Evolutionary conservation across 805 yeast species (phyloP).

Genomic region (Pichia exigua): DNA sequence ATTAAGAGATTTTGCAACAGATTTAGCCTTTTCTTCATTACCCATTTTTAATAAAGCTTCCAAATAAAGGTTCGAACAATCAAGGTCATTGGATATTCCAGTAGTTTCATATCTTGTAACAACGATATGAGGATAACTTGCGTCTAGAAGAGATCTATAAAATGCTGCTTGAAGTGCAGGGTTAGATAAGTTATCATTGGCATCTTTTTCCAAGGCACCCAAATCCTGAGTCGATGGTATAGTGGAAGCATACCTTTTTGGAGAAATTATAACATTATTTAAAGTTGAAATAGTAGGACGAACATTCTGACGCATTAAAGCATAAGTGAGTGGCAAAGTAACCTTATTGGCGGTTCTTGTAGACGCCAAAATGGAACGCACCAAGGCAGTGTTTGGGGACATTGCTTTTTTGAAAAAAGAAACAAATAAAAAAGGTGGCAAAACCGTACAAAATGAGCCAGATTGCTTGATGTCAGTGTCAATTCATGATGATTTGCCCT

Average conservation of each 20-base stretch:
- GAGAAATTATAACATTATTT: neutral
- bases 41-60: slow-evolving; percentile 79
- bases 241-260: slow-evolving; percentile 10
- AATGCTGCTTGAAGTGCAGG: slow-evolving; percentile 75
- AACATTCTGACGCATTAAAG: neutral
- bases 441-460: neutral
- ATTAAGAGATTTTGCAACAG: slow-evolving; percentile 43
- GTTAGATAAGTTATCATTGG: slow-evolving; percentile 66
- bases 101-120: slow-evolving; percentile 91
- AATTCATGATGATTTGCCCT: neutral
- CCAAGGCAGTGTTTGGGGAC: neutral
- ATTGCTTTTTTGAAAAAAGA: neutral
- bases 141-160: slow-evolving; percentile 61
- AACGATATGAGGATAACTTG: slow-evolving; percentile 92
- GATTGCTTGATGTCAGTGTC: neutral
- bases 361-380: neutral
- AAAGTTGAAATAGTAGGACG: neutral
- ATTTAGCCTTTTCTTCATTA: slow-evolving; percentile 68
- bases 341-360: neutral
- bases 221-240: slow-evolving; percentile 28
- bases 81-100: slow-evolving; percentile 79
- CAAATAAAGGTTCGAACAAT: slow-evolving; percentile 69
- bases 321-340: neutral
- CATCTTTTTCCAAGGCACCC: slow-evolving; percentile 72
- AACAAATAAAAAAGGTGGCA: neutral